A percentile compares a stretch with the other conserved stretches of the same genome.
Conservation (phyloP, 2,329 filamentous ascomycete genomes). For the Colletotrichum kahawae region DNA sequence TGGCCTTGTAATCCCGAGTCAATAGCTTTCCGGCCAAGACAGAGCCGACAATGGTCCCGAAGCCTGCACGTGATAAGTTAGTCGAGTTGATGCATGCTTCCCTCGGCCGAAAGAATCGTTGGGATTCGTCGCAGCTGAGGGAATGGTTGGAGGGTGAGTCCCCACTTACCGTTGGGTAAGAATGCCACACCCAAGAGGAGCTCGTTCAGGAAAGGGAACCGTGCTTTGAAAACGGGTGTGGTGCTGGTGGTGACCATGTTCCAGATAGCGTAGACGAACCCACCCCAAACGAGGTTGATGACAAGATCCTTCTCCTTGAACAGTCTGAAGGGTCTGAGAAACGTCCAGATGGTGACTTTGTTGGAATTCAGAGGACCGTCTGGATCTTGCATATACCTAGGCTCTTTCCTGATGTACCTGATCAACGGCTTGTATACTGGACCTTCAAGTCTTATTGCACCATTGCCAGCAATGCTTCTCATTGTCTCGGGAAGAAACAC, state of each 20-base stretch:
- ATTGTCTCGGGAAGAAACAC: conserved; percentile 33
- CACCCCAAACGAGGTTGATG: conserved; percentile 45
- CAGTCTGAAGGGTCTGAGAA: conserved; percentile 41
- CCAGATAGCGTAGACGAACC: conserved; percentile 42
- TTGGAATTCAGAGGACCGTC: conserved; percentile 24
- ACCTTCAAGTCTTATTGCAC: conserved; percentile 25
- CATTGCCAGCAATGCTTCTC: conserved; percentile 32
- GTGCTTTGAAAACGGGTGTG: conserved; percentile 36
- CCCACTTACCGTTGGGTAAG: conserved; percentile 29
- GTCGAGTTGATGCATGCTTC: not conserved
- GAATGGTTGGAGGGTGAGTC: not conserved
- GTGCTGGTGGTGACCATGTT: conserved; percentile 52
- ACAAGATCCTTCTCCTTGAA: conserved; percentile 48
- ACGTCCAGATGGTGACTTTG: conserved; percentile 32
- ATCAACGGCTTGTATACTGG: conserved; percentile 30
- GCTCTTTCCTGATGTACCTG: conserved; percentile 18
- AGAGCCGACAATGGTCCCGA: conserved; percentile 47
- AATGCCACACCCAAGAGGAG: conserved; percentile 30
- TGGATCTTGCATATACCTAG: conserved; percentile 22
- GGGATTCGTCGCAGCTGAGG: too few species aligned
- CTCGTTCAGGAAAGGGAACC: conserved; percentile 27
- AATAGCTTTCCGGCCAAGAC: conserved; percentile 45
- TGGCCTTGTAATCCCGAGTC: conserved; percentile 35
- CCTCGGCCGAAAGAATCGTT: not conserved
- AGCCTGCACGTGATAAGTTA: conserved; percentile 19